phyloP scores from a whole-genome alignment of 331 rosid species.

The Acacia concinna region DNA sequence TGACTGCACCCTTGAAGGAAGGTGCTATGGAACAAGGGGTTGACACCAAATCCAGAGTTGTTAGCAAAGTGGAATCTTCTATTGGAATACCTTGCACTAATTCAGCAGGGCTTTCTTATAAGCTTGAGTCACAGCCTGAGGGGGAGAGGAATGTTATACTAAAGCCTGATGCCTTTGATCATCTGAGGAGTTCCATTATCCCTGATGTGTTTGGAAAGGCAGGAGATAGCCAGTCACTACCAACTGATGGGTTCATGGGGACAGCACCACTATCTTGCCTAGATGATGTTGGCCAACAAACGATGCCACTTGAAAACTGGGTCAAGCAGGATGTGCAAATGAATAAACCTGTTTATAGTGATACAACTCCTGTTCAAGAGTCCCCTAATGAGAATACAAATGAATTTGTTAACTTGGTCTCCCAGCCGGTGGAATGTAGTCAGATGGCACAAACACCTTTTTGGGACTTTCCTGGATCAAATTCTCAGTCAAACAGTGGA shows the following conservation, averaged over 20 bases:
- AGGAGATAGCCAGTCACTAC: slow-evolving; percentile 46
- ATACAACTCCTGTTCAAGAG: slow-evolving; percentile 40
- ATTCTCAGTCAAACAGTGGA: slow-evolving; percentile 46
- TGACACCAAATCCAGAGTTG: slow-evolving; percentile 40
- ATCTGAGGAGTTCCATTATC: slow-evolving; percentile 34
- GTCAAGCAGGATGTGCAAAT: slow-evolving; percentile 37
- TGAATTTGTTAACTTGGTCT: slow-evolving; percentile 38
- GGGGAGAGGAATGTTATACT: slow-evolving; percentile 39
- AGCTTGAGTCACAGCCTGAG: slow-evolving; percentile 46
- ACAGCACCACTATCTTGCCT: slow-evolving; percentile 36
- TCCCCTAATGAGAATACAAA: slow-evolving; percentile 44
- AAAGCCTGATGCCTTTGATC: slow-evolving; percentile 39
- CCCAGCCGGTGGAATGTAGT: slow-evolving; percentile 48
- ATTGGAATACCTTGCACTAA: slow-evolving; percentile 43
- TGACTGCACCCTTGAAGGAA: slow-evolving; percentile 51
- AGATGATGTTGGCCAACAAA: slow-evolving; percentile 46
- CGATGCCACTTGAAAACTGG: slow-evolving; percentile 41
- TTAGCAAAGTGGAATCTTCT: slow-evolving; percentile 50
- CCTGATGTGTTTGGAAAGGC: slow-evolving; percentile 42
- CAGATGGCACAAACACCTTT: slow-evolving; percentile 54
- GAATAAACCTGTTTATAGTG: slow-evolving; percentile 37
- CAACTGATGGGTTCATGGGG: slow-evolving; percentile 42
- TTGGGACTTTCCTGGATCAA: slow-evolving; percentile 56
- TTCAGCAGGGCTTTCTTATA: slow-evolving; percentile 31
- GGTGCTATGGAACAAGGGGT: slow-evolving; percentile 48